These are phyloP conservation scores for Thelonectria discophora DNA, from an alignment of 2,329 filamentous ascomycete species.

Conservation along the genomic window DNA sequence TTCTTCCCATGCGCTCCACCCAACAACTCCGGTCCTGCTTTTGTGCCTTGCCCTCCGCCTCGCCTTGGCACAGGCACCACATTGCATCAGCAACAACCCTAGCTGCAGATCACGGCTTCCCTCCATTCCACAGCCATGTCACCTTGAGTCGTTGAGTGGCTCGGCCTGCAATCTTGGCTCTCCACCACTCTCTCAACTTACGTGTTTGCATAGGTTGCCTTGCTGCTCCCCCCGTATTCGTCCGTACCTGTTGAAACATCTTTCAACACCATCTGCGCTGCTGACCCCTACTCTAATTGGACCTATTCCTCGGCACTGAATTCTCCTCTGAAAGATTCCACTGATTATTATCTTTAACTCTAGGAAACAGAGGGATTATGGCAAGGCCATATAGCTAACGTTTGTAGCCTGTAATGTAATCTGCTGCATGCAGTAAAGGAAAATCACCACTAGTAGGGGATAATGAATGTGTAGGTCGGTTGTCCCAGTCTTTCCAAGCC, in stretches of 20 bases:
- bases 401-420: background rate
- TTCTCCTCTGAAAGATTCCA: background rate
- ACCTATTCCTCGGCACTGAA: background rate
- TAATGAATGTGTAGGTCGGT: conserved; percentile 13
- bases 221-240: no score
- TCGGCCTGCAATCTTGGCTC: background rate
- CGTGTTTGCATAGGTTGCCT: background rate
- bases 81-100: background rate
- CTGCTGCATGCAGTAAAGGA: background rate
- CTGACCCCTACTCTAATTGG: background rate
- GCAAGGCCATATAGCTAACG: background rate
- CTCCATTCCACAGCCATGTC: conserved; percentile 22
- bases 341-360: background rate
- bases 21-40: background rate
- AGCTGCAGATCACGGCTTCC: conserved; percentile 18
- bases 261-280: background rate
- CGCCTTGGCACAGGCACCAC: conserved; percentile 13
- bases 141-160: background rate
- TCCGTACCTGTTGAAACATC: background rate
- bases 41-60: conserved; percentile 18
- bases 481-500: conserved; percentile 8
- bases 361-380: conserved; percentile 1
- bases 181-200: background rate
- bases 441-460: conserved; percentile 14
- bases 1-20: conserved; percentile 7